phyloP scores from a whole-genome alignment of 1,284 basidiomycete species.

The Ganoderma resinaceum region DNA sequence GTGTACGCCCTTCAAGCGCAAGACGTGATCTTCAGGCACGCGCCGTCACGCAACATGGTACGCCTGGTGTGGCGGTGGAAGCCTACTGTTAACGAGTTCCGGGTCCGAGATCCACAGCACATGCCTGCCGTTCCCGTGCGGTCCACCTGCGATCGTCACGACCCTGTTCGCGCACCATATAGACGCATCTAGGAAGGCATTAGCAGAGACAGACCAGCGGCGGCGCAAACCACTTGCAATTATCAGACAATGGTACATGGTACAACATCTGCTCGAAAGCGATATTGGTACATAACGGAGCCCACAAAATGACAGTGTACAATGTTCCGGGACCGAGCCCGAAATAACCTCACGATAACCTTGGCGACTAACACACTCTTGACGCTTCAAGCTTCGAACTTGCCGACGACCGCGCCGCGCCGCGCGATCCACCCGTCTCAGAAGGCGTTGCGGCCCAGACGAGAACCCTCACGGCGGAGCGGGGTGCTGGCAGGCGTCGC shows the following conservation, averaged over 20 bases:
- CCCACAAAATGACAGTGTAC: constrained; percentile 3
- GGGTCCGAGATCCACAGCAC: too few species aligned
- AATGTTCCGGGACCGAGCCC: background rate
- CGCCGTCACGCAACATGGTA: too few species aligned
- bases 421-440: background rate
- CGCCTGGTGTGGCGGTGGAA: too few species aligned
- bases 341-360: constrained; percentile 5
- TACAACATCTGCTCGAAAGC: background rate
- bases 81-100: too few species aligned
- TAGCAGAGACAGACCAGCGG: too few species aligned
- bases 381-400: background rate
- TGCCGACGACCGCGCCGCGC: background rate
- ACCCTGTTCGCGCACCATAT: too few species aligned
- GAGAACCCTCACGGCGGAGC: constrained; percentile 7
- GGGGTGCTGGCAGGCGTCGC: background rate
- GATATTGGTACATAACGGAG: constrained; percentile 1
- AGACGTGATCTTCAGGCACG: too few species aligned
- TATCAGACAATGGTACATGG: background rate
- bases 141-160: too few species aligned
- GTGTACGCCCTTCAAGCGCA: too few species aligned
- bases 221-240: background rate
- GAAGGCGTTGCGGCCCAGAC: background rate
- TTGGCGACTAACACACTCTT: background rate
- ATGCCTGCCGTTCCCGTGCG: too few species aligned
- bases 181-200: too few species aligned